phyloP scores from a whole-genome alignment of 2,329 filamentous ascomycete species.

The Diaporthe sp. region DNA sequence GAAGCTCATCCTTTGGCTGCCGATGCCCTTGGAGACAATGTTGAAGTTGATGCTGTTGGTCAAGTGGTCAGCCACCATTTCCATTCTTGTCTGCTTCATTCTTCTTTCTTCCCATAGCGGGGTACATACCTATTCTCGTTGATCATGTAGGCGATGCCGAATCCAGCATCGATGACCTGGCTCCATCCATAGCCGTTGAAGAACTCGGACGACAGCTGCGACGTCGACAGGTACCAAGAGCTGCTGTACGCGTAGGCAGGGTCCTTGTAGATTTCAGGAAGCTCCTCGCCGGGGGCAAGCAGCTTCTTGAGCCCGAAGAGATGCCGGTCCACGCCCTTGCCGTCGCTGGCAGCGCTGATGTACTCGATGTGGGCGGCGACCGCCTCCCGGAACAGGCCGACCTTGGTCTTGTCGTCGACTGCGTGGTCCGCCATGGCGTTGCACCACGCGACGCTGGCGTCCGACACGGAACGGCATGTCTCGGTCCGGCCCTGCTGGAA shows the following conservation, averaged over 20 bases:
- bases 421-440: constrained; percentile 81
- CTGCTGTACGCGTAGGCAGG: constrained; percentile 85
- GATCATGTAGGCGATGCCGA: constrained; percentile 99
- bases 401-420: constrained; percentile 71
- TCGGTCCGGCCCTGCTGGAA: constrained; percentile 98
- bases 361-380: constrained; percentile 88
- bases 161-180: constrained; percentile 95
- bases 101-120: background rate
- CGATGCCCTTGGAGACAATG: constrained; percentile 92
- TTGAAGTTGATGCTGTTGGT: constrained; percentile 89
- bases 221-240: constrained; percentile 90
- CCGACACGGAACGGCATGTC: constrained; percentile 91
- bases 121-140: constrained; percentile 87
- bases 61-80: background rate
- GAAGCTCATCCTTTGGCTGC: constrained; percentile 92
- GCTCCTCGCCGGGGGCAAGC: constrained; percentile 80
- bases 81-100: background rate
- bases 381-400: constrained; percentile 84
- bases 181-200: constrained; percentile 99
- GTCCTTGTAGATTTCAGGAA: constrained; percentile 88
- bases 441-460: constrained; percentile 93
- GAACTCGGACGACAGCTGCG: constrained; percentile 93
- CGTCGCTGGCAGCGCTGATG: constrained; percentile 88
- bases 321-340: constrained; percentile 94
- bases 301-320: constrained; percentile 97